A percentile compares a stretch with the other conserved stretches of the same genome.
Evolutionary conservation across 192 early-diverging fungal genomes (phyloP).

Genomic region (Entomortierella chlamydospora): DNA sequence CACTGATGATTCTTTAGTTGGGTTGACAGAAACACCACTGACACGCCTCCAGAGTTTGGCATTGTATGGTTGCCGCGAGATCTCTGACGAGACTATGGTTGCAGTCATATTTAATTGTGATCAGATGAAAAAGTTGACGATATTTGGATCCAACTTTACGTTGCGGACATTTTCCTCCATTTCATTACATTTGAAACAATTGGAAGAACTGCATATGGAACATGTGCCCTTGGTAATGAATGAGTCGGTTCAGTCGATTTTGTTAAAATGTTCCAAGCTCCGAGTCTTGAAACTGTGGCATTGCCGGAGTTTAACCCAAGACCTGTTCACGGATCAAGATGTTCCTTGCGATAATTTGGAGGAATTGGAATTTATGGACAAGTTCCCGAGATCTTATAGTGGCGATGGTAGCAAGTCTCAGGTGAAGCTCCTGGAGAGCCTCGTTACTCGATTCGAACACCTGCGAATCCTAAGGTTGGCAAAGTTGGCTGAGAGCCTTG

Average conservation of each 20-base stretch:
- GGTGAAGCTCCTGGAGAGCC: conserved; percentile 25
- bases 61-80: conserved; percentile 24
- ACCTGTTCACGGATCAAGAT: conserved; percentile 25
- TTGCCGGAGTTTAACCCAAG: conserved; percentile 41
- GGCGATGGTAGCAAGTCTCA: conserved; percentile 32
- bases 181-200: conserved; percentile 21
- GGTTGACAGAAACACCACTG: conserved; percentile 19
- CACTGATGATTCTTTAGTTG: conserved; percentile 33
- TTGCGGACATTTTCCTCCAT: conserved; percentile 40
- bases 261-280: conserved; percentile 19
- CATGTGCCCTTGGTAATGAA: conserved; percentile 43
- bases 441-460: conserved; percentile 32
- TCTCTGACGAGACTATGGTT: conserved; percentile 53
- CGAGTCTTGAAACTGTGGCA: conserved; percentile 41
- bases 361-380: conserved; percentile 52
- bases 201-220: conserved; percentile 48
- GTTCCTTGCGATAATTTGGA: conserved; percentile 20
- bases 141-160: conserved; percentile 43
- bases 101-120: conserved; percentile 50
- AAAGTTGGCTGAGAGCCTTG: conserved; percentile 29
- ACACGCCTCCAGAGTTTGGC: conserved; percentile 11
- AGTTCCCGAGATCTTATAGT: conserved; percentile 23
- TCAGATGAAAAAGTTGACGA: conserved; percentile 19
- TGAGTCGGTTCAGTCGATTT: conserved; percentile 36
- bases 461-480: conserved; percentile 21